Evolutionary conservation across 352 stramenopile species (phyloP), one percentile per base, ranked within the genome.

Genomic region (Phytopythium aichiense): DNA sequence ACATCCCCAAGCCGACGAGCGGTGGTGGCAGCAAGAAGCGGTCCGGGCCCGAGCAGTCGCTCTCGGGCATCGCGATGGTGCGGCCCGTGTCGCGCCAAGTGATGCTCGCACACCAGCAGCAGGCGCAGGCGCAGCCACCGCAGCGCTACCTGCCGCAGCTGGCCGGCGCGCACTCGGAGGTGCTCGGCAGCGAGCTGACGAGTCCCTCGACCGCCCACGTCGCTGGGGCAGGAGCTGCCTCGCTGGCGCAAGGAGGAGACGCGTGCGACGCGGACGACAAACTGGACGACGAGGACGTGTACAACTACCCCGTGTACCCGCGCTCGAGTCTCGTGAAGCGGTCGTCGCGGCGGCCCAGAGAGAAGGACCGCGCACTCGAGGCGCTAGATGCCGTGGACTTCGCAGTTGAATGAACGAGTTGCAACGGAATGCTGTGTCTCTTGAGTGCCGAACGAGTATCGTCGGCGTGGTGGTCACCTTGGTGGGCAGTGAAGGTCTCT

Each of bases 241-340:
- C 51, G 37, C 51, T 33, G n/a, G 37, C 18, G 23, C 31, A 58
- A 11, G 31, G 28, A 28, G 37, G 28, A 28, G 37, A 59, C 23
- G 35, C 13, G 13, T 38, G 20, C 22, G 64, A 72, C 12, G 30
- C 30, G n/a, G 68, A 77, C 33, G 59, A 68, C 25, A 58, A 40
- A 15, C 28, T 50, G 50, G 25, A 76, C 31, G 68, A 69, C 13
- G 58, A 54, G 3, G 60, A 73, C 31, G 76, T 86, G 45, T 87
- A 88, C 74, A 86, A 89, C 61, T 88, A 79, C 56, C 71, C 72
- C 5, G 69, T 88, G 43, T 86, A 87, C 51, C 60, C 73, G 13
- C 73, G 71, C 11, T 60, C 68, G 23, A 67, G 58, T 11, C 70
- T 73, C 23, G 51, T 66, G 8, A 83, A 81, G 43, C 81, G 81